Evolutionary conservation across 225 moss, liverwort and hornwort species (phyloP).

Genomic region (Ulota crispa): DNA sequence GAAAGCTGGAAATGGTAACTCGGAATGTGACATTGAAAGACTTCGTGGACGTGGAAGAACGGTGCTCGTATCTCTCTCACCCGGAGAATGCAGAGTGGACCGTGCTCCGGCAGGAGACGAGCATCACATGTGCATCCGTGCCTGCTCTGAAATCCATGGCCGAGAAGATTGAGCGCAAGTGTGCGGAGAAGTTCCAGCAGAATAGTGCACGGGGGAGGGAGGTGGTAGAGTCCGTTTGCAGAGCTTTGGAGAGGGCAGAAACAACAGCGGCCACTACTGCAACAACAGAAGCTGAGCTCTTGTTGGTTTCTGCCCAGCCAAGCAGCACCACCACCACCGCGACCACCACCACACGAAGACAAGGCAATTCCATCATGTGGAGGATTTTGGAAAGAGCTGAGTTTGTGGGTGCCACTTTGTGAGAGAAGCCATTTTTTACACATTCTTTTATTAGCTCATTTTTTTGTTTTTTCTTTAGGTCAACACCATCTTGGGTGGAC

Average conservation of each 20-base stretch:
- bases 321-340: constrained; percentile 30
- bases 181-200: constrained; percentile 70
- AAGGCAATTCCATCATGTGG: constrained; percentile 55
- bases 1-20: constrained; percentile 63
- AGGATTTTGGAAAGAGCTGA: constrained; percentile 47
- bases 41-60: constrained; percentile 76
- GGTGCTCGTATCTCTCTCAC: constrained; percentile 60
- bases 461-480: neutral
- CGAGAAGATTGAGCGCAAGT: constrained; percentile 71
- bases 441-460: constrained; percentile 1
- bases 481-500: neutral
- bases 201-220: constrained; percentile 69
- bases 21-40: constrained; percentile 71
- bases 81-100: constrained; percentile 77
- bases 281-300: constrained; percentile 25
- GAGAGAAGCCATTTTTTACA: neutral
- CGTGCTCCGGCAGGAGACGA: constrained; percentile 65
- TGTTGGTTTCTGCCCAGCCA: constrained; percentile 40
- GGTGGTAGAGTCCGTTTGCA: constrained; percentile 74
- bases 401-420: constrained; percentile 42
- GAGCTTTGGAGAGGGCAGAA: constrained; percentile 53
- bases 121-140: constrained; percentile 59
- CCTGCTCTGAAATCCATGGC: constrained; percentile 63
- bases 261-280: neutral
- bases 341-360: constrained; percentile 24